Evolutionary conservation across 2,329 filamentous ascomycete species (phyloP).

Genomic region (Blumeriella jaapii): DNA sequence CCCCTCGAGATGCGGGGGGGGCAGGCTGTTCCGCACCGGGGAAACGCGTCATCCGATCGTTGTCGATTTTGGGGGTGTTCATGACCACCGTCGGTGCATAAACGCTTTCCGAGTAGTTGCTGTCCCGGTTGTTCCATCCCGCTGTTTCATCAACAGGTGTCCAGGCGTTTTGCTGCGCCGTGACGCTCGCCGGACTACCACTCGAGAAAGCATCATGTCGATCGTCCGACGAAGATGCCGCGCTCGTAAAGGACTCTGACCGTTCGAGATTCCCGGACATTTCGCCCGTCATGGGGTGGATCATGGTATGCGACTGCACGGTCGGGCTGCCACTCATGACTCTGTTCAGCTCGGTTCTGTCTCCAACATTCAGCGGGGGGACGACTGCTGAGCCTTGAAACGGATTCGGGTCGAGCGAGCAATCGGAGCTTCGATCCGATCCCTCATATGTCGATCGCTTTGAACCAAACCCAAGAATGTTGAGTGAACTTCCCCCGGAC

Average conservation of each 20-base stretch:
- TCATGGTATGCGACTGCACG: conserved; percentile 40
- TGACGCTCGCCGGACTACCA: conserved; percentile 49
- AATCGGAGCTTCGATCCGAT: conserved; percentile 35
- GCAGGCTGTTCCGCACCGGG: conserved; percentile 8
- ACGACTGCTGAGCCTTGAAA: conserved; percentile 57
- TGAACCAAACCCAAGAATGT: conserved; percentile 49
- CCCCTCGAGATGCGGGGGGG: conserved; percentile 32
- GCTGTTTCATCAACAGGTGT: conserved; percentile 28
- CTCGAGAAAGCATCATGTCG: conserved; percentile 44
- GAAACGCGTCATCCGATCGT: conserved; percentile 11
- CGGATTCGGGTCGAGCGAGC: conserved; percentile 32
- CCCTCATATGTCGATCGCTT: conserved; percentile 37
- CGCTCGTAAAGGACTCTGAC: conserved; percentile 32
- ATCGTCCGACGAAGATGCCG: conserved; percentile 23
- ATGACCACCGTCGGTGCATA: conserved; percentile 34
- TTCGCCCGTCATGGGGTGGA: conserved; percentile 41
- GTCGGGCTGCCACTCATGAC: conserved; percentile 62
- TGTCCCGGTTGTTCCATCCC: conserved; percentile 34
- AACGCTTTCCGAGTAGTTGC: conserved; percentile 38
- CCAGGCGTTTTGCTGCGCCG: conserved; percentile 26
- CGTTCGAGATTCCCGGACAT: conserved; percentile 52
- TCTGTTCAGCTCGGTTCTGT: conserved; percentile 42
- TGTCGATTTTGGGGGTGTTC: conserved; percentile 19
- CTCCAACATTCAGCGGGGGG: conserved; percentile 53
- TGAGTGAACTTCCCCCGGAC: conserved; percentile 59